Evolutionary conservation across 2,329 filamentous ascomycete species (phyloP).

Genomic region (Ascochyta rabiei): DNA sequence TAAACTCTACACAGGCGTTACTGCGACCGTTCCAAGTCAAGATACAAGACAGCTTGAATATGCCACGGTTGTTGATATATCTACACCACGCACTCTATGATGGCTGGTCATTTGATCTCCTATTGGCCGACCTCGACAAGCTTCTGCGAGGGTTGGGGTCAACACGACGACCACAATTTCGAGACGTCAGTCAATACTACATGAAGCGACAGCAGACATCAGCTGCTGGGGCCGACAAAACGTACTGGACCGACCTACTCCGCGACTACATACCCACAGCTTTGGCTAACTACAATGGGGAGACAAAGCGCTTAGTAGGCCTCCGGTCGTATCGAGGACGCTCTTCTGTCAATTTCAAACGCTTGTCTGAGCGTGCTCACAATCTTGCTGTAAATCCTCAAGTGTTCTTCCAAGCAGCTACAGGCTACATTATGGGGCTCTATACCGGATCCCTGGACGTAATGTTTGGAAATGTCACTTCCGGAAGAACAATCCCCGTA

Average conservation of each 20-base stretch:
- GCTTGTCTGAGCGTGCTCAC: constrained; percentile 25
- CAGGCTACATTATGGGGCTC: constrained; percentile 68
- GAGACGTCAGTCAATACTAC: constrained; percentile 59
- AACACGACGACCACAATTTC: constrained; percentile 63
- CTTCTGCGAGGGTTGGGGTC: constrained; percentile 51
- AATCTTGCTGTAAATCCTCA: constrained; percentile 64
- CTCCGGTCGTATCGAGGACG: constrained; percentile 25
- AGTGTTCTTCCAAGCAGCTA: constrained; percentile 75
- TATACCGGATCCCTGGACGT: constrained; percentile 71
- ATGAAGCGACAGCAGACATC: constrained; percentile 5
- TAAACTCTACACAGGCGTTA: constrained; percentile 48
- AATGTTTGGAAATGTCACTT: constrained; percentile 78
- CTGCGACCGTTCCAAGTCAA: constrained; percentile 69
- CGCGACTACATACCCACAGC: constrained; percentile 59
- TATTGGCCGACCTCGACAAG: constrained; percentile 69
- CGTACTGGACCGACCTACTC: constrained; percentile 75
- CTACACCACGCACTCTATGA: constrained; percentile 89
- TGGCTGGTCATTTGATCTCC: constrained; percentile 86
- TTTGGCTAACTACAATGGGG: constrained; percentile 65
- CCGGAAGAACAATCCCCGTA: constrained; percentile 77
- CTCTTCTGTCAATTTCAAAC: constrained; percentile 23
- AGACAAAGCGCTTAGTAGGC: constrained; percentile 11
- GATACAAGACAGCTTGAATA: constrained; percentile 45
- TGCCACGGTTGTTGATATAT: constrained; percentile 52
- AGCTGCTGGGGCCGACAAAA: constrained; percentile 17